Conservation (phyloP, 345 rosid species). For the Melastoma malabathricum region DNA sequence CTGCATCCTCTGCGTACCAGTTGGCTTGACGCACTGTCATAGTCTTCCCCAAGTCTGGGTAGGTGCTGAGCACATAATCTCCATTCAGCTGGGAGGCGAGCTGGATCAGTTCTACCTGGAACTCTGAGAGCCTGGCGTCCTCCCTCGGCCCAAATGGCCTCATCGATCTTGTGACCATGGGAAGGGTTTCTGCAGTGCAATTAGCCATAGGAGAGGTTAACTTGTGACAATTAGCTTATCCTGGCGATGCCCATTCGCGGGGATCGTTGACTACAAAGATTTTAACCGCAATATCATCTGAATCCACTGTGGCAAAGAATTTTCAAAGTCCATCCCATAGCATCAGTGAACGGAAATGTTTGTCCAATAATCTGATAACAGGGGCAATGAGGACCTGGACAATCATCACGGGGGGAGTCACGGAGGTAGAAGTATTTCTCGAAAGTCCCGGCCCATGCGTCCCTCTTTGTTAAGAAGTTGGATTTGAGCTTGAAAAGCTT, state of each 20-base stretch:
- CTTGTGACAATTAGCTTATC: background rate
- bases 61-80: constrained; percentile 60
- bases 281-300: too few relatives aligned
- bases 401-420: constrained; percentile 72
- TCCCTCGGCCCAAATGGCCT: constrained; percentile 77
- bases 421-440: constrained; percentile 65
- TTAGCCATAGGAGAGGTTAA: constrained; percentile 6
- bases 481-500: constrained; percentile 84
- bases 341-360: background rate
- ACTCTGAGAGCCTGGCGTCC: constrained; percentile 65
- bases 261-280: background rate
- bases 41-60: constrained; percentile 75
- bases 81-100: constrained; percentile 96
- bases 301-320: too few relatives aligned
- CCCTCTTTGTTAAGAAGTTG: constrained; percentile 86
- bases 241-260: background rate
- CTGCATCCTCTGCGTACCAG: constrained; percentile 78
- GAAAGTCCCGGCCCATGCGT: constrained; percentile 98
- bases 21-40: constrained; percentile 86
- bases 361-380: background rate
- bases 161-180: constrained; percentile 38
- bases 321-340: background rate
- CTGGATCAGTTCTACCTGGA: constrained; percentile 89
- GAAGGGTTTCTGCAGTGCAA: constrained; percentile 51
- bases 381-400: constrained; percentile 54